Evolutionary conservation across 768 basidiomycete species (phyloP).

Genomic region (Multifurca ochricompacta): DNA sequence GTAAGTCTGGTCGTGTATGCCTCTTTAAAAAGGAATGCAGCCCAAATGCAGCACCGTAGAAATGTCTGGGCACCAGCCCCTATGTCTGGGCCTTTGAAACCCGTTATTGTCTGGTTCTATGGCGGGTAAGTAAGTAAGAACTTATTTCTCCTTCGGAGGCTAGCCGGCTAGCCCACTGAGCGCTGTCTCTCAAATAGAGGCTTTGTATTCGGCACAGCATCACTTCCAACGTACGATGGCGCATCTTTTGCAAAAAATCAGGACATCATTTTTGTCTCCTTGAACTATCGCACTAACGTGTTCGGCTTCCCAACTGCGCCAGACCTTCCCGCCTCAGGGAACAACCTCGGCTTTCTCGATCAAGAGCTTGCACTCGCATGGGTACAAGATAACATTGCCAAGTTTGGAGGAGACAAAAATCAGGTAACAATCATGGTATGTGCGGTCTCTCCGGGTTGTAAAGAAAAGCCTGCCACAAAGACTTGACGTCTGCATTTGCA

Average conservation of each 20-base stretch:
- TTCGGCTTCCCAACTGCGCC: conserved; percentile 10
- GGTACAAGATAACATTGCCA: conserved; percentile 52
- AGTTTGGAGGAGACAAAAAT: conserved; percentile 52
- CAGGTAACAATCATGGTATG: conserved; percentile 32
- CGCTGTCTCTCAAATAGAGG: neutral
- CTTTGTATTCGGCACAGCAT: conserved; percentile 1
- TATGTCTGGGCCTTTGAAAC: neutral
- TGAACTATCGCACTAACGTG: conserved; percentile 14
- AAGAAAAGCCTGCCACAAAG: neutral
- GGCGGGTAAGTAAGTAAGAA: conserved; percentile 16
- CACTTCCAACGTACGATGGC: conserved; percentile 8
- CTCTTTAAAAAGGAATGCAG: neutral
- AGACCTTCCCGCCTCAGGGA: neutral
- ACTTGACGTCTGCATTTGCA: neutral
- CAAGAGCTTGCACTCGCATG: conserved; percentile 35
- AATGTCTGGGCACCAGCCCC: conserved; percentile 12
- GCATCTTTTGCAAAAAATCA: conserved; percentile 12
- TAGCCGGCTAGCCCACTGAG: no score
- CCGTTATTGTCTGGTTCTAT: conserved; percentile 13
- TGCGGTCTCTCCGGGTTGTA: conserved; percentile 12
- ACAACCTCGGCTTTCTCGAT: conserved; percentile 10
- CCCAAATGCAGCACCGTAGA: neutral
- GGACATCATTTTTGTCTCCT: conserved; percentile 8
- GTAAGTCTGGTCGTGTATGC: neutral
- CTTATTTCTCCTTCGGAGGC: neutral